Evolutionary conservation across 148 eudicot species (phyloP).

Genomic region (Camellia japonica): DNA sequence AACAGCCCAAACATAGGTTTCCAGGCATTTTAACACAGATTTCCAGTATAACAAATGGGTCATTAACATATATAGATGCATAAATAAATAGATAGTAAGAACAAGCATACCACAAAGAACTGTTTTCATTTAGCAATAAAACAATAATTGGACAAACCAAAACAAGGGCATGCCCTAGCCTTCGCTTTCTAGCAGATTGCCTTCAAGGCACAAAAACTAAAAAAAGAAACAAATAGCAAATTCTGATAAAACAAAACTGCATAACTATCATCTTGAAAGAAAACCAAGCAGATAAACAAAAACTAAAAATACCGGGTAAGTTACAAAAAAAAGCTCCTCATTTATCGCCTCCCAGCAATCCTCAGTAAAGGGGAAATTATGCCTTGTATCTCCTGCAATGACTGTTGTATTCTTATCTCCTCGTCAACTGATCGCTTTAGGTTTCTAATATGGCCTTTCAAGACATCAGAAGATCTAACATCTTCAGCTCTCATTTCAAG

Average conservation of each 20-base stretch:
- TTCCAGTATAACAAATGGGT: not conserved
- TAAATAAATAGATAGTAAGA: not conserved
- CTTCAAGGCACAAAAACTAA: not conserved
- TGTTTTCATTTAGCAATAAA: not conserved
- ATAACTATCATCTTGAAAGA: not conserved
- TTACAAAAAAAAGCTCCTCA: not conserved
- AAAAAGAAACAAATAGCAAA: not conserved
- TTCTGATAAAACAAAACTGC: constrained; percentile 3
- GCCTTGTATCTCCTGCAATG: constrained; percentile 85
- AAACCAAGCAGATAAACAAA: constrained; percentile 4
- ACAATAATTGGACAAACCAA: not conserved
- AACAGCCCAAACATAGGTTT: not conserved
- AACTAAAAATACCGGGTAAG: not conserved
- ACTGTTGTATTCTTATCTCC: constrained; percentile 74
- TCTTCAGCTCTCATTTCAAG: constrained; percentile 74
- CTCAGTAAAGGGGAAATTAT: constrained; percentile 81
- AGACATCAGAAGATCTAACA: constrained; percentile 38
- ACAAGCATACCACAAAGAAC: not conserved
- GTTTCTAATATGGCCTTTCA: constrained; percentile 59
- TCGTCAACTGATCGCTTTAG: constrained; percentile 68
- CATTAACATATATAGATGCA: not conserved
- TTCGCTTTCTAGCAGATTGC: not conserved
- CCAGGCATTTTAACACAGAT: not conserved
- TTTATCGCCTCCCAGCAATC: constrained; percentile 70
- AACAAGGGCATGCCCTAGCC: not conserved